Evolutionary conservation across 768 basidiomycete species (phyloP).

Genomic region (Amyloporia xantha): DNA sequence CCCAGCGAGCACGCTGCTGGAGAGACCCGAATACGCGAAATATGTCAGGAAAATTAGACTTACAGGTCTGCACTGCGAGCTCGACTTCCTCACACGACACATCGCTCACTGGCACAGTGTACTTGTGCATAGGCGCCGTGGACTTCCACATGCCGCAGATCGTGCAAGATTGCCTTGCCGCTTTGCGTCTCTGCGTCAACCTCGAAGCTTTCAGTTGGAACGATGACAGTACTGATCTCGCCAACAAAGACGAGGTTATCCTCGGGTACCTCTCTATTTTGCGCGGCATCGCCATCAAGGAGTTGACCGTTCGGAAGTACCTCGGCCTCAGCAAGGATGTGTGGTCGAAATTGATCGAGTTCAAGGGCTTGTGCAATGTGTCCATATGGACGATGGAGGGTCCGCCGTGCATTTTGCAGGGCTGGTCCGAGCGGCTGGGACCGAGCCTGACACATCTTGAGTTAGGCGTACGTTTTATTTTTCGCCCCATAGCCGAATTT

Average conservation of each 20-base stretch:
- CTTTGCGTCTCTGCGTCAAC: constrained; percentile 51
- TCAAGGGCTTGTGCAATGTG: constrained; percentile 47
- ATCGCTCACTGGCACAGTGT: too few species aligned
- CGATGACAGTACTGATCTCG: constrained; percentile 37
- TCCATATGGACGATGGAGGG: constrained; percentile 68
- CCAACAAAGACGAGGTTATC: constrained; percentile 15
- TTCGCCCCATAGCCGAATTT: too few species aligned
- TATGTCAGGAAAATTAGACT: constrained; percentile 59
- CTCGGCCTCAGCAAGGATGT: constrained; percentile 49
- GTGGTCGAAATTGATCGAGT: constrained; percentile 47
- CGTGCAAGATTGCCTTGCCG: constrained; percentile 38
- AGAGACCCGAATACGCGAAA: constrained; percentile 51
- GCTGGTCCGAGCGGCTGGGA: constrained; percentile 52
- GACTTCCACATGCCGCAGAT: constrained; percentile 42
- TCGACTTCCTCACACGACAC: too few species aligned
- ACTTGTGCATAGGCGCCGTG: constrained; percentile 34
- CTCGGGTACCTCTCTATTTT: constrained; percentile 20
- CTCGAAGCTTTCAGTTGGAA: constrained; percentile 58
- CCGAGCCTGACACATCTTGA: constrained; percentile 59
- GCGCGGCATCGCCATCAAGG: constrained; percentile 17
- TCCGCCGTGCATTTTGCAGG: constrained; percentile 53
- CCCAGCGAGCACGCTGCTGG: constrained; percentile 42
- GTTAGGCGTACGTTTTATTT: constrained; percentile 61
- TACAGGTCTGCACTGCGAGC: constrained; percentile 56
- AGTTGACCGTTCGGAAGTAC: constrained; percentile 31